These are phyloP conservation scores for Solioccasus polychromus DNA, from an alignment of 768 basidiomycete genomes.

Conservation along the genomic window DNA sequence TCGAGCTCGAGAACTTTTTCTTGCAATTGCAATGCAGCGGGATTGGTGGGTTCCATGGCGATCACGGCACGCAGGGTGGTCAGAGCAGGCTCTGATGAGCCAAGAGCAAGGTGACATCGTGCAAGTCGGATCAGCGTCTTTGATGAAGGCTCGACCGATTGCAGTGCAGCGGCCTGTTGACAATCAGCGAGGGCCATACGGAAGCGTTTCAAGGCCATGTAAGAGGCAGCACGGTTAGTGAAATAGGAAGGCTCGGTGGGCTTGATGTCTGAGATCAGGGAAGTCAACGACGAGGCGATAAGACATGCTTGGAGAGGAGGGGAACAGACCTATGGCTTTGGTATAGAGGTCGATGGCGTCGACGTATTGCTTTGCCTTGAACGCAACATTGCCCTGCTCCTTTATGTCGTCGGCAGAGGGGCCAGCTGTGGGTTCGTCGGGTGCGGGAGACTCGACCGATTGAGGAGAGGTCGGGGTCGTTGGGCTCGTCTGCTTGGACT, in stretches of 20 bases:
- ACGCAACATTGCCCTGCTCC: conserved; percentile 72
- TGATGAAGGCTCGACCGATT: conserved; percentile 55
- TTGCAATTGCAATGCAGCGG: conserved; percentile 57
- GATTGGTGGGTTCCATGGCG: conserved; percentile 59
- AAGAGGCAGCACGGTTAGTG: conserved; percentile 84
- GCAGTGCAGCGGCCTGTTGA: conserved; percentile 66
- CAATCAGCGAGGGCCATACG: conserved; percentile 74
- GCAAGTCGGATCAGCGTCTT: conserved; percentile 84
- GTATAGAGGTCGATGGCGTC: conserved; percentile 76
- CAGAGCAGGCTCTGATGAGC: conserved; percentile 62
- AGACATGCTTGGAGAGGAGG: conserved; percentile 20
- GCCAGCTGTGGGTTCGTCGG: conserved; percentile 32
- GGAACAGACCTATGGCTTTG: conserved; percentile 63
- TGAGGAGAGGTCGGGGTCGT: conserved; percentile 15
- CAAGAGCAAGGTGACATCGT: conserved; percentile 80
- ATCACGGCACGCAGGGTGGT: conserved; percentile 64
- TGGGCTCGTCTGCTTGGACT: conserved; percentile 14
- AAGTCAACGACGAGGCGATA: conserved; percentile 6
- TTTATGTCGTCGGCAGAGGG: conserved; percentile 54
- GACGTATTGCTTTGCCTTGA: conserved; percentile 61
- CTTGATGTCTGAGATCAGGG: conserved; percentile 46
- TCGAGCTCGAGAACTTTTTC: conserved; percentile 61
- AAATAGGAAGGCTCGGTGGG: conserved; percentile 69
- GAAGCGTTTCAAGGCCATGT: conserved; percentile 80
- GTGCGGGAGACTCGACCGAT: conserved; percentile 7